A percentile compares a stretch with the other conserved stretches of the same genome.
Conservation (phyloP, 257 asterid genomes). For the Handroanthus guayacan region DNA sequence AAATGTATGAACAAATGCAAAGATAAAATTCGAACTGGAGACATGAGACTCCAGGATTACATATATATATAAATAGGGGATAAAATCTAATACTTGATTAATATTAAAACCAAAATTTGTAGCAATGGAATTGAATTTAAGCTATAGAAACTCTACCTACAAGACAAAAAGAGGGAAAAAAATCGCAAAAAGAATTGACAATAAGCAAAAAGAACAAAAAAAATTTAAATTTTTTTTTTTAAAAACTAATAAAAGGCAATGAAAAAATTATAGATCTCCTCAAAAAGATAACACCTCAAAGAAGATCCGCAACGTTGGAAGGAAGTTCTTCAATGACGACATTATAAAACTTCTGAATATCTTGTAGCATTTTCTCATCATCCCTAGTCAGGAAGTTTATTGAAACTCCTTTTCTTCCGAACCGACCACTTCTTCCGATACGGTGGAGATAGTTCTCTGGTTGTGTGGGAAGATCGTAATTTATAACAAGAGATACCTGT, state of each 20-base stretch:
- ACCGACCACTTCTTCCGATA: constrained; percentile 71
- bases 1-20: too few species aligned
- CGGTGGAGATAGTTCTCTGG: constrained; percentile 75
- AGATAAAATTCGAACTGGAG: too few species aligned
- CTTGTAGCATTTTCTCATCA: constrained; percentile 63
- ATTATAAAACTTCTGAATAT: constrained; percentile 70
- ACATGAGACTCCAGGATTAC: too few species aligned
- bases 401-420: constrained; percentile 70
- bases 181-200: constrained; percentile 11
- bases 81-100: too few species aligned
- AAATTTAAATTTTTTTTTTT: too few species aligned
- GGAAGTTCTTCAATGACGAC: constrained; percentile 68
- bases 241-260: not conserved
- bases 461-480: constrained; percentile 69
- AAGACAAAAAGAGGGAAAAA: too few species aligned
- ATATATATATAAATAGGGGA: too few species aligned
- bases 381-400: constrained; percentile 63
- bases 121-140: too few species aligned
- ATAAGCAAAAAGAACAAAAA: not conserved
- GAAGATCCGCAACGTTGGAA: constrained; percentile 67
- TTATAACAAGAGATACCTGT: constrained; percentile 72
- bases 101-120: too few species aligned
- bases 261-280: not conserved
- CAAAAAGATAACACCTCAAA: constrained; percentile 28
- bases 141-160: too few species aligned